phyloP scores from a whole-genome alignment of 2,329 filamentous ascomycete species.

The Leptographium wingfieldii region DNA sequence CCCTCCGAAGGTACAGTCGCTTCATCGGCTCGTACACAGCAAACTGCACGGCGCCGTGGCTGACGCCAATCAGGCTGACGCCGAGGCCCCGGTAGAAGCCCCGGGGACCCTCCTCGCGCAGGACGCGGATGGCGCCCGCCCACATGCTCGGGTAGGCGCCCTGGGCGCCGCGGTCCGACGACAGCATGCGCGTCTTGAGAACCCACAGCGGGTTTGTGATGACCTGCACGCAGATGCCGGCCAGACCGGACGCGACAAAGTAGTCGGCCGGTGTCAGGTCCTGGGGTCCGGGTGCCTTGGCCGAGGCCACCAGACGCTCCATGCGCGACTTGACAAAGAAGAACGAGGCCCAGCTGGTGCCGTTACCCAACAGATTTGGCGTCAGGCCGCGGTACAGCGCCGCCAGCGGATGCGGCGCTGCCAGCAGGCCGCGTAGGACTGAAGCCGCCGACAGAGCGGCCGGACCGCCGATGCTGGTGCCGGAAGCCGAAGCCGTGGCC shows the following conservation, averaged over 20 bases:
- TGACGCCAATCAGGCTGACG: slow-evolving; percentile 74
- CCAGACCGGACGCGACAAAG: slow-evolving; percentile 60
- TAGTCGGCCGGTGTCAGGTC: slow-evolving; percentile 55
- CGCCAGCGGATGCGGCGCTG: slow-evolving; percentile 41
- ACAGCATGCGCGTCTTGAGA: slow-evolving; percentile 93
- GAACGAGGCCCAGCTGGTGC: slow-evolving; percentile 80
- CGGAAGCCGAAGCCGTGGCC: slow-evolving; percentile 17
- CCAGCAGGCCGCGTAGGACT: slow-evolving; percentile 36
- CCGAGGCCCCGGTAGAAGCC: slow-evolving; percentile 84
- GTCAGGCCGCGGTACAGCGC: slow-evolving; percentile 82
- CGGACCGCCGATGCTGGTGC: neutral
- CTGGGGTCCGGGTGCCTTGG: slow-evolving; percentile 14
- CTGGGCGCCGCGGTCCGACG: slow-evolving; percentile 57
- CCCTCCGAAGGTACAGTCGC: slow-evolving; percentile 37
- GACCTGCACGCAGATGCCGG: slow-evolving; percentile 62
- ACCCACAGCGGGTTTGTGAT: slow-evolving; percentile 97
- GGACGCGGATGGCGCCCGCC: slow-evolving; percentile 55
- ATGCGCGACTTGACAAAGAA: slow-evolving; percentile 61
- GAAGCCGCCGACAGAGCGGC: slow-evolving; percentile 33
- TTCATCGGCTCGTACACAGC: slow-evolving; percentile 75
- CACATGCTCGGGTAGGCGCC: slow-evolving; percentile 75
- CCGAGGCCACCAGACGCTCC: slow-evolving; percentile 32
- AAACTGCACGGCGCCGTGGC: slow-evolving; percentile 90
- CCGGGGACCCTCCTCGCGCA: slow-evolving; percentile 54
- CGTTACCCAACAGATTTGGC: slow-evolving; percentile 85